Evolutionary conservation across 352 stramenopile species (phyloP).

Genomic region (Phytophthora nicotianae): DNA sequence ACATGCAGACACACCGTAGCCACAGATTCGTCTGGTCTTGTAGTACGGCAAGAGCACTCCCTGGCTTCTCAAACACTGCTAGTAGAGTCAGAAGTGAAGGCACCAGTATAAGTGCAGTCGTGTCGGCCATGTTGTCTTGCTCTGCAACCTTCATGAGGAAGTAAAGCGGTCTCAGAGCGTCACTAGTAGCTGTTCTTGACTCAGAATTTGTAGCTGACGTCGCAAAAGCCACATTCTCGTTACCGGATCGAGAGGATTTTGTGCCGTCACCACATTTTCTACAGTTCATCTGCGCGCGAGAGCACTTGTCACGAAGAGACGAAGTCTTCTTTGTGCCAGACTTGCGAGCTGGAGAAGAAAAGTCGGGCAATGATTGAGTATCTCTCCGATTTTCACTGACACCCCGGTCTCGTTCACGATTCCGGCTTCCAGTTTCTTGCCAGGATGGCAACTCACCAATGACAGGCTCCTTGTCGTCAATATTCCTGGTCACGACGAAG

Average conservation of each 20-base stretch:
- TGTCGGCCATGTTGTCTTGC: constrained; percentile 90
- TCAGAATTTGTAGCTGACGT: background rate
- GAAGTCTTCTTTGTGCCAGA: constrained; percentile 11
- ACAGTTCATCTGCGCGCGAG: constrained; percentile 33
- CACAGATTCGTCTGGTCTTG: constrained; percentile 80
- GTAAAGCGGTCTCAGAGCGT: constrained; percentile 71
- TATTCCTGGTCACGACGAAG: constrained; percentile 23
- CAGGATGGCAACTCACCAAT: constrained; percentile 27
- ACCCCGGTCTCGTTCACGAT: constrained; percentile 37
- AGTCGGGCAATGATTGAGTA: constrained; percentile 19
- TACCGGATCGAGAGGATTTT: constrained; percentile 15
- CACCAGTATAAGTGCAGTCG: constrained; percentile 84
- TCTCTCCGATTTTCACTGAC: constrained; percentile 21
- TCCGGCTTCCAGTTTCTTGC: constrained; percentile 36
- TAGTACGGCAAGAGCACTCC: constrained; percentile 60
- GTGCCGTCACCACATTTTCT: constrained; percentile 25
- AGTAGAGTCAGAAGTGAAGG: constrained; percentile 80
- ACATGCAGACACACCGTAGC: constrained; percentile 89
- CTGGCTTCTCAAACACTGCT: constrained; percentile 76
- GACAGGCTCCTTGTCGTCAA: constrained; percentile 23
- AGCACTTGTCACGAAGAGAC: constrained; percentile 35
- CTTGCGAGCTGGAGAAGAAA: constrained; percentile 25
- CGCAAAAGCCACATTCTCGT: constrained; percentile 9
- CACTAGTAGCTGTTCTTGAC: constrained; percentile 28
- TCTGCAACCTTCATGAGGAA: constrained; percentile 90